phyloP scores from a whole-genome alignment of 805 yeast genomes.

The Priceomyces melissophilus region DNA sequence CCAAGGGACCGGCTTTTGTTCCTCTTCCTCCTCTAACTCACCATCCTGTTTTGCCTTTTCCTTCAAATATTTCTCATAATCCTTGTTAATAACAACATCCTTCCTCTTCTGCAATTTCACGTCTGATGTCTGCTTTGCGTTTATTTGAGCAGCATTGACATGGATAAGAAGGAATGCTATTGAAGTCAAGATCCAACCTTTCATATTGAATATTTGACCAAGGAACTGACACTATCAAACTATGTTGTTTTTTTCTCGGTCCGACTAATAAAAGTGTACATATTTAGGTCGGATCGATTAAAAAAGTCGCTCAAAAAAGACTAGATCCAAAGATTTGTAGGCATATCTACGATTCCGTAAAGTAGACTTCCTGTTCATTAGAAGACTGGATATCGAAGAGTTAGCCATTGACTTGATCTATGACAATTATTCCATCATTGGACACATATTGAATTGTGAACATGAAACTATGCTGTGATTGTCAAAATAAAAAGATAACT shows the following conservation, averaged over 20 bases:
- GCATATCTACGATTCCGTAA: not conserved
- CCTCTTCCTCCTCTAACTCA: constrained; percentile 5
- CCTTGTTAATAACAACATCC: constrained; percentile 27
- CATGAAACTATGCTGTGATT: constrained; percentile 48
- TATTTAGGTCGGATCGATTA: not conserved
- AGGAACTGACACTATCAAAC: too few species aligned
- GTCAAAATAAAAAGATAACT: constrained; percentile 19
- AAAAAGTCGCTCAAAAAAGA: not conserved
- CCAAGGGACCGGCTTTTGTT: constrained; percentile 50
- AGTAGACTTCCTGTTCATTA: not conserved
- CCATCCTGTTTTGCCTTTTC: constrained; percentile 8
- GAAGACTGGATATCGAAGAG: not conserved
- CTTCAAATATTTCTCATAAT: constrained; percentile 19
- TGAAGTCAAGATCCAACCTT: too few species aligned
- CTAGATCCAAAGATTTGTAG: not conserved
- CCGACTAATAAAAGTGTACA: too few species aligned
- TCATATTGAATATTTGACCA: too few species aligned
- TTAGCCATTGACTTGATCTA: constrained; percentile 13
- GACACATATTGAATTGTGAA: constrained; percentile 29
- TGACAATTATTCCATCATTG: constrained; percentile 47
- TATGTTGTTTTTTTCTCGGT: too few species aligned
- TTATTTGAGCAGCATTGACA: constrained; percentile 11
- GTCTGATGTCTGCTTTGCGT: constrained; percentile 10
- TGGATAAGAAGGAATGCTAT: too few species aligned
- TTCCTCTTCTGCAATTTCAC: constrained; percentile 22